Percentiles rank a stretch among this genome's conserved stretches.
phyloP scores from a whole-genome alignment of 768 basidiomycete genomes.

The Podaxis pistillaris region DNA sequence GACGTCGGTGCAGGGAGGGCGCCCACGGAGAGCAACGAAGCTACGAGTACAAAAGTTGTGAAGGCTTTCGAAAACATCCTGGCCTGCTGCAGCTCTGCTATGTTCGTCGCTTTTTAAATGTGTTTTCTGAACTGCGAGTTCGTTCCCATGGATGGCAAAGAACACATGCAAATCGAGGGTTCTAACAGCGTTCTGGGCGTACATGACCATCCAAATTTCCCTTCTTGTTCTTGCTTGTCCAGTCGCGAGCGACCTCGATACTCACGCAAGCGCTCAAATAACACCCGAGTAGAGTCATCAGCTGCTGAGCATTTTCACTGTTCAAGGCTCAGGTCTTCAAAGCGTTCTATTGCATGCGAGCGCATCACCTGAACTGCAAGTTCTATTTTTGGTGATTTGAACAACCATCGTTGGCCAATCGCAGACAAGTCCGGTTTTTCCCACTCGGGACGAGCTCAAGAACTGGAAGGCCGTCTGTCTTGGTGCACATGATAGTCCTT shows the following conservation, averaged over 20 bases:
- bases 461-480: background rate
- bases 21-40: conserved; percentile 2
- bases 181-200: background rate
- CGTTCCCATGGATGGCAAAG: background rate
- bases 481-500: conserved; percentile 2
- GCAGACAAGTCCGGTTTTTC: background rate
- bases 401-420: background rate
- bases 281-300: conserved; percentile 5
- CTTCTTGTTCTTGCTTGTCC: background rate
- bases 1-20: conserved; percentile 23
- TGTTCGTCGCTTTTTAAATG: background rate
- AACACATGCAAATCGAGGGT: background rate
- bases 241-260: conserved; percentile 1
- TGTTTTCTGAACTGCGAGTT: background rate
- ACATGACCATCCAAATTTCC: background rate
- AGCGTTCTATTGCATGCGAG: conserved; percentile 5
- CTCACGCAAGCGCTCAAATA: background rate
- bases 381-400: background rate
- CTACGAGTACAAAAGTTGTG: conserved; percentile 7
- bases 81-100: background rate
- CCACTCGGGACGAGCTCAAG: background rate
- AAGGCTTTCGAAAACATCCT: conserved; percentile 14
- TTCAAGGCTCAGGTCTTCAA: background rate
- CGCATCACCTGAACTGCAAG: conserved; percentile 4
- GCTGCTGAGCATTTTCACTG: background rate